A percentile compares a stretch with the other conserved stretches of the same genome.
Conservation (phyloP, 1,139 yeast species). For the Geotrichum candidum region DNA sequence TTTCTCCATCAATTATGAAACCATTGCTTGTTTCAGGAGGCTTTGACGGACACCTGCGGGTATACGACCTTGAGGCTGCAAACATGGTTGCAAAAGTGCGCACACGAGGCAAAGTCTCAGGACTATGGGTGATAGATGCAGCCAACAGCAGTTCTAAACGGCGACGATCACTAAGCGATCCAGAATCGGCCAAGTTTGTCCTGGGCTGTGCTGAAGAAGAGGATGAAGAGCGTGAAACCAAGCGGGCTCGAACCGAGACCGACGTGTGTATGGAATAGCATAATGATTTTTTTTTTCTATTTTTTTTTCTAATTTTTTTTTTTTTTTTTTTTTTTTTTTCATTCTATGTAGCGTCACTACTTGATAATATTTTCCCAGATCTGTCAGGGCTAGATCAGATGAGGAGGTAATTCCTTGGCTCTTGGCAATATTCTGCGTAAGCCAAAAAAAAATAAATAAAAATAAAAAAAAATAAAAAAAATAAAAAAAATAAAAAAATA, state of each 20-base stretch:
- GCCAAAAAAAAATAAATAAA: not conserved
- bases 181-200: not conserved
- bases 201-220: not conserved
- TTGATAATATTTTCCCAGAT: not conserved
- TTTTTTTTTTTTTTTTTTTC: too few species aligned
- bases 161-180: not conserved
- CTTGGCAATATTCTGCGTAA: too few species aligned
- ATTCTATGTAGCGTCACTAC: not conserved
- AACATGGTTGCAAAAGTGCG: conserved; percentile 58
- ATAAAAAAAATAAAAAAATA: too few species aligned
- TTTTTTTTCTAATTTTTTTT: not conserved
- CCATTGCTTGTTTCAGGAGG: conserved; percentile 54
- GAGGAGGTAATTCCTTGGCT: too few species aligned
- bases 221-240: not conserved
- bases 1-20: not conserved
- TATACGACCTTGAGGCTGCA: conserved; percentile 56
- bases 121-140: conserved; percentile 42
- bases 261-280: not conserved
- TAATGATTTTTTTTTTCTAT: too few species aligned
- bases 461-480: not conserved
- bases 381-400: too few species aligned
- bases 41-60: conserved; percentile 68
- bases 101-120: conserved; percentile 57
- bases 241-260: not conserved
- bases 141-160: not conserved